Evolutionary conservation across 176 grass and related monocot genomes (phyloP).

Genomic region (Raddia guianensis): DNA sequence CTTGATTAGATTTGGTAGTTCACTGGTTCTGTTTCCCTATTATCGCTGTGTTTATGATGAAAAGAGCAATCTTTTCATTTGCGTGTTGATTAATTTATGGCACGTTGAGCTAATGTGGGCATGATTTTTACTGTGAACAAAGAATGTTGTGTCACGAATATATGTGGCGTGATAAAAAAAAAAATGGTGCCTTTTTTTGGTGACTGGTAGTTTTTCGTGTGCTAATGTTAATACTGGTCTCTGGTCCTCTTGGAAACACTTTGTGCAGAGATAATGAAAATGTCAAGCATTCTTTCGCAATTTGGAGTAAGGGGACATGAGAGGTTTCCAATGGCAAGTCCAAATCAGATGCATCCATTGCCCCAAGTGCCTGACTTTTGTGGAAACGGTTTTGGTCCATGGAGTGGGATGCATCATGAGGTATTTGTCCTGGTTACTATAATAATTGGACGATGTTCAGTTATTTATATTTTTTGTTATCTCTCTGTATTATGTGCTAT

Average conservation of each 20-base stretch:
- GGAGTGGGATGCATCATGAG: constrained; percentile 68
- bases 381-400: constrained; percentile 64
- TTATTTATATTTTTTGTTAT: constrained; percentile 24
- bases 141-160: neutral
- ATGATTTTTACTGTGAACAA: constrained; percentile 8
- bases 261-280: constrained; percentile 74
- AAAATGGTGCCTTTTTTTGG: constrained; percentile 7
- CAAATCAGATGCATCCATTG: constrained; percentile 70
- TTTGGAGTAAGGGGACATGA: constrained; percentile 63
- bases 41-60: constrained; percentile 19
- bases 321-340: constrained; percentile 52
- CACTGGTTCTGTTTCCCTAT: neutral
- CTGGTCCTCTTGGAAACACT: neutral
- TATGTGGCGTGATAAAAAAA: neutral
- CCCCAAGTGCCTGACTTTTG: constrained; percentile 62
- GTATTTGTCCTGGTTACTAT: constrained; percentile 38
- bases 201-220: constrained; percentile 34
- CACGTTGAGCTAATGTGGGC: neutral
- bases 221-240: constrained; percentile 9
- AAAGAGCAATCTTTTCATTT: constrained; percentile 18
- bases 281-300: constrained; percentile 58
- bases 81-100: constrained; percentile 28
- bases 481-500: neutral
- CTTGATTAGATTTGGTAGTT: constrained; percentile 33
- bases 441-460: neutral